phyloP scores from a whole-genome alignment of 129 eudicot genomes.

The Arctium lappa region DNA sequence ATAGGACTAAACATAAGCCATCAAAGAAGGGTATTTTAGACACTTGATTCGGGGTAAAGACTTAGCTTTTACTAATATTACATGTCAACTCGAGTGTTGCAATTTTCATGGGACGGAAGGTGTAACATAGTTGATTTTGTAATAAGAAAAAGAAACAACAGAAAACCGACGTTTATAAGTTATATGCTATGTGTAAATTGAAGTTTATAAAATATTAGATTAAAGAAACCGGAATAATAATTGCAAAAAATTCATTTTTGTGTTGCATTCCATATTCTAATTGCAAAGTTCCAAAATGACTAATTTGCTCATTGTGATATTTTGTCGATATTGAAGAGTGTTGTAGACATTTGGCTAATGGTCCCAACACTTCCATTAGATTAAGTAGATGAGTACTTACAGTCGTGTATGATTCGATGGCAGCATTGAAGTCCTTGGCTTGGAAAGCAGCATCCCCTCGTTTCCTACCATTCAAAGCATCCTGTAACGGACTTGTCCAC shows the following conservation, averaged over 20 bases:
- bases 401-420: slow-evolving; percentile 49
- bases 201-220: neutral
- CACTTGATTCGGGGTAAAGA: neutral
- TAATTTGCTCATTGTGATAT: neutral
- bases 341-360: neutral
- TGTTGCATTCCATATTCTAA: neutral
- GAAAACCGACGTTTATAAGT: neutral
- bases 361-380: neutral
- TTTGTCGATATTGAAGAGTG: neutral
- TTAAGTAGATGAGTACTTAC: slow-evolving; percentile 25
- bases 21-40: neutral
- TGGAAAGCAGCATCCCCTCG: slow-evolving; percentile 61
- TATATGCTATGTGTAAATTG: neutral
- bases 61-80: too few relatives aligned
- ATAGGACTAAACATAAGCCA: neutral
- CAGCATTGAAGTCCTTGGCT: slow-evolving; percentile 52
- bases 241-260: neutral
- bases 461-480: slow-evolving; percentile 53
- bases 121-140: neutral
- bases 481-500: slow-evolving; percentile 65
- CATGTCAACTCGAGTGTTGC: neutral
- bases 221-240: neutral
- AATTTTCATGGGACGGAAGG: neutral
- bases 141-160: neutral
- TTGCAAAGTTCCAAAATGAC: neutral